A percentile compares a stretch with the other conserved stretches of the same genome.
phyloP scores from a whole-genome alignment of 2,329 filamentous ascomycete species.

The Epicoccum sorghinum region DNA sequence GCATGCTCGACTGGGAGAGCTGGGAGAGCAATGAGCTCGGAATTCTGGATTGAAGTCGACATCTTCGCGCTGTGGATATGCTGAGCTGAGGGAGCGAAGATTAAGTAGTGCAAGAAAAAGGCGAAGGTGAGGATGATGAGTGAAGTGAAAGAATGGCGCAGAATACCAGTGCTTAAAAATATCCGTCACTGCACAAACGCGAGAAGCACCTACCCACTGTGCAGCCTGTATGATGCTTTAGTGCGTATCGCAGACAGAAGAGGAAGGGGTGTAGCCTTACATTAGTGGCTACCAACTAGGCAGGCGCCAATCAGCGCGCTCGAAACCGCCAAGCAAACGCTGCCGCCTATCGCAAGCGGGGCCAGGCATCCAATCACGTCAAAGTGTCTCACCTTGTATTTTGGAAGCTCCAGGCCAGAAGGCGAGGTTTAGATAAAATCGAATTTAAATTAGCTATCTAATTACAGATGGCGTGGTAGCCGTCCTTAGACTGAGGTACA shows the following conservation, averaged over 20 bases:
- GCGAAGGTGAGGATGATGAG: neutral
- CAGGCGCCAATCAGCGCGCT: conserved; percentile 6
- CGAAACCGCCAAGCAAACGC: neutral
- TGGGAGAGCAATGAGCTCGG: conserved; percentile 38
- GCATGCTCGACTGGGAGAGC: conserved; percentile 46
- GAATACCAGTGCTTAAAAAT: neutral
- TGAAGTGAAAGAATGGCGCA: neutral
- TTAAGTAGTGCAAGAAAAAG: neutral
- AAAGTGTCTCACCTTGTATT: too few species aligned
- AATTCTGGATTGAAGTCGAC: neutral
- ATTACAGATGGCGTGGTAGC: too few species aligned
- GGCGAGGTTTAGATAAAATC: too few species aligned
- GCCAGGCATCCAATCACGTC: too few species aligned
- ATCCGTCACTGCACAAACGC: neutral
- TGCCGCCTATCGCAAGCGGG: neutral
- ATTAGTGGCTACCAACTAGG: conserved; percentile 1
- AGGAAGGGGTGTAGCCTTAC: conserved; percentile 5
- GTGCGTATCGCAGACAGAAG: neutral
- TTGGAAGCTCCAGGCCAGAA: too few species aligned
- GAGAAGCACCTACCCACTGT: neutral
- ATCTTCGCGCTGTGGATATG: conserved; percentile 17
- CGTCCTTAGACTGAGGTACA: too few species aligned
- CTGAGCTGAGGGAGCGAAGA: neutral
- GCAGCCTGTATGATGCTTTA: conserved; percentile 3
- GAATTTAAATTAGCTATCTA: too few species aligned